Percentiles rank a stretch among this genome's conserved stretches.
phyloP scores from a whole-genome alignment of 768 basidiomycete genomes.

The Guyanaporus albipodus region DNA sequence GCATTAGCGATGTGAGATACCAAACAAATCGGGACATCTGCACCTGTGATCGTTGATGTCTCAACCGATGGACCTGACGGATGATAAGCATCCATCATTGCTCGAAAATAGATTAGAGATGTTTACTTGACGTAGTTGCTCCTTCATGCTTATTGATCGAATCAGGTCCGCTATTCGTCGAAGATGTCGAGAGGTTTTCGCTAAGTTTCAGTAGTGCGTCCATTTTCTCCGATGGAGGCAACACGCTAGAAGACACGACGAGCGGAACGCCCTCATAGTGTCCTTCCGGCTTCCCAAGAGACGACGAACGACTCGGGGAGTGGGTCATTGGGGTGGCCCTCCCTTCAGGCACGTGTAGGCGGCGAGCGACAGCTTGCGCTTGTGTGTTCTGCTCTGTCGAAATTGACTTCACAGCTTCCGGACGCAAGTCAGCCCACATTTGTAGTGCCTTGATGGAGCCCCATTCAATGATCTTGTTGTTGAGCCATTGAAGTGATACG shows the following conservation, averaged over 20 bases:
- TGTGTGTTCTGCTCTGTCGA: constrained; percentile 45
- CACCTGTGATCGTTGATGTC: constrained; percentile 17
- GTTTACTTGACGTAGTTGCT: constrained; percentile 26
- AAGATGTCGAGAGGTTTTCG: constrained; percentile 17
- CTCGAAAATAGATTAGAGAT: neutral
- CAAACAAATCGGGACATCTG: constrained; percentile 1
- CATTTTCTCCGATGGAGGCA: constrained; percentile 19
- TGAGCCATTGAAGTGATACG: constrained; percentile 90
- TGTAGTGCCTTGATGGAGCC: constrained; percentile 93
- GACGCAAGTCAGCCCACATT: constrained; percentile 85
- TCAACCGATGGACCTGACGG: constrained; percentile 24
- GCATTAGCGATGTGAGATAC: constrained; percentile 9
- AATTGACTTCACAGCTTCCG: constrained; percentile 50
- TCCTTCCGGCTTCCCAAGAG: constrained; percentile 26
- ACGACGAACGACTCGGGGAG: constrained; percentile 38
- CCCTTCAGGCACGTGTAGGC: constrained; percentile 47
- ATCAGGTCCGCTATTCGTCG: constrained; percentile 2
- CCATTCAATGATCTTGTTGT: constrained; percentile 99
- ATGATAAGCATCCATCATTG: constrained; percentile 6
- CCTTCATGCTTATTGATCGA: constrained; percentile 17
- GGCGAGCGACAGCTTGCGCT: constrained; percentile 44
- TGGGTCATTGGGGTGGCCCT: constrained; percentile 35
- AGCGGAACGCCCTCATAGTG: constrained; percentile 17
- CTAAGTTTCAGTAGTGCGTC: constrained; percentile 25
- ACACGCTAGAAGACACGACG: constrained; percentile 12